Percentiles rank a stretch among this genome's conserved stretches.
phyloP scores from a whole-genome alignment of 2,329 filamentous ascomycete genomes.

The Hysterium pulicare region DNA sequence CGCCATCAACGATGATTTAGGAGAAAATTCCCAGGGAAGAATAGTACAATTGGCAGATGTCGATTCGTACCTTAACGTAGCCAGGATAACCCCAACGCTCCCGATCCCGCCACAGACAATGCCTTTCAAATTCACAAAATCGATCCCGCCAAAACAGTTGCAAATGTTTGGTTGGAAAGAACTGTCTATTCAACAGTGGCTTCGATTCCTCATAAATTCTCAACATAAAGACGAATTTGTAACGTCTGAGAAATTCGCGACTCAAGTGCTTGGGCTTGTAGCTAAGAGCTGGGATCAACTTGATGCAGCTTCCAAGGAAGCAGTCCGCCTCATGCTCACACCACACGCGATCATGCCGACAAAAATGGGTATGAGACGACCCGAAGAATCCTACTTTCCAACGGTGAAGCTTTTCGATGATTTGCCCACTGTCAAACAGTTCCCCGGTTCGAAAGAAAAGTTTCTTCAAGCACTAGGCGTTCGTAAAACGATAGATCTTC shows the following conservation, averaged over 20 bases:
- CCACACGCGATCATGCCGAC: slow-evolving; percentile 79
- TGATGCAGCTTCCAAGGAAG: slow-evolving; percentile 61
- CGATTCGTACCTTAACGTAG: slow-evolving; percentile 69
- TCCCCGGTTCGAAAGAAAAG: slow-evolving; percentile 78
- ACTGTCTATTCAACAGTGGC: slow-evolving; percentile 80
- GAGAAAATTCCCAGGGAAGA: slow-evolving; percentile 57
- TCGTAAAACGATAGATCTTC: slow-evolving; percentile 90
- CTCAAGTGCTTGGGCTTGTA: slow-evolving; percentile 71
- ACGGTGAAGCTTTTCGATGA: slow-evolving; percentile 95
- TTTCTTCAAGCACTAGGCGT: slow-evolving; percentile 81
- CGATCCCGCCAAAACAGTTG: slow-evolving; percentile 64
- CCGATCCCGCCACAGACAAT: slow-evolving; percentile 80
- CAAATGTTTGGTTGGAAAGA: slow-evolving; percentile 83
- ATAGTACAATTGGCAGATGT: slow-evolving; percentile 78
- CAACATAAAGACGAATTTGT: slow-evolving; percentile 62
- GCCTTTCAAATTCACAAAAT: slow-evolving; percentile 76
- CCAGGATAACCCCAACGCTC: slow-evolving; percentile 74
- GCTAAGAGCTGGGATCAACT: slow-evolving; percentile 91
- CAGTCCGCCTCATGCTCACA: slow-evolving; percentile 62
- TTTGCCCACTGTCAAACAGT: slow-evolving; percentile 74
- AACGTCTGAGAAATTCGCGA: slow-evolving; percentile 68
- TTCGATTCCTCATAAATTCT: slow-evolving; percentile 66
- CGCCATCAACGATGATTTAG: slow-evolving; percentile 53
- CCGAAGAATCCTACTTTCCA: slow-evolving; percentile 83
- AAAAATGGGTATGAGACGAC: slow-evolving; percentile 82